Percentiles rank a stretch among this genome's conserved stretches.
Evolutionary conservation across 805 yeast genomes (phyloP).

Genomic region (Kluyveromyces dobzhanskii): DNA sequence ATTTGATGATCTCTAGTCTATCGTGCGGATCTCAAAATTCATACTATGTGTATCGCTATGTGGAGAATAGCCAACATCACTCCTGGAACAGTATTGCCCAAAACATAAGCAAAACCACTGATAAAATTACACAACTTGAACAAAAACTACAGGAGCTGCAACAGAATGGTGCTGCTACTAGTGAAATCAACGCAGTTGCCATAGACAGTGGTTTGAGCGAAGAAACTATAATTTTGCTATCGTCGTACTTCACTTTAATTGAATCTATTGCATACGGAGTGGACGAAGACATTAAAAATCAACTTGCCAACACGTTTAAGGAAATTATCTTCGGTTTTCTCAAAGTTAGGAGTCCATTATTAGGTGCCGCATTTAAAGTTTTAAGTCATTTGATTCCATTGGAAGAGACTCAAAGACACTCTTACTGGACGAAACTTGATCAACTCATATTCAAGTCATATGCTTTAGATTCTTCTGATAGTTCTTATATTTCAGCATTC

Average conservation of each 20-base stretch:
- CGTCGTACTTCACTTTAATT: slow-evolving; percentile 65
- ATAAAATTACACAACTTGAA: slow-evolving; percentile 32
- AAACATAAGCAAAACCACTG: slow-evolving; percentile 46
- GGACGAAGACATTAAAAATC: slow-evolving; percentile 17
- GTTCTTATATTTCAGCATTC: slow-evolving; percentile 37
- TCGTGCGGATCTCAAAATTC: slow-evolving; percentile 54
- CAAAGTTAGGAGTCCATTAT: slow-evolving; percentile 38
- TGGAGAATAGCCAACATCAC: slow-evolving; percentile 33
- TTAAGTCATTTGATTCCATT: slow-evolving; percentile 48
- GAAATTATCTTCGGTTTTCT: slow-evolving; percentile 38
- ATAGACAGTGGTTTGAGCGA: slow-evolving; percentile 59
- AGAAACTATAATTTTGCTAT: slow-evolving; percentile 66
- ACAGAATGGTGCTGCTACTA: slow-evolving; percentile 19
- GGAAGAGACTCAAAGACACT: slow-evolving; percentile 34
- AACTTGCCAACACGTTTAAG: slow-evolving; percentile 18
- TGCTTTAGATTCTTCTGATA: slow-evolving; percentile 17
- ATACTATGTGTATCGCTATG: slow-evolving; percentile 40
- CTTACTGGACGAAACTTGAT: slow-evolving; percentile 65
- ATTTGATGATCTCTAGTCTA: slow-evolving; percentile 70
- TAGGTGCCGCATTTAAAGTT: slow-evolving; percentile 49
- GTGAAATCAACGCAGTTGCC: slow-evolving; percentile 24
- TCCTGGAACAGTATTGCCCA: slow-evolving; percentile 51
- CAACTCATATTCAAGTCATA: slow-evolving; percentile 49
- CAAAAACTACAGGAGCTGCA: slow-evolving; percentile 19
- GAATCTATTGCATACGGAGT: slow-evolving; percentile 38